A percentile compares a stretch with the other conserved stretches of the same genome.
These are phyloP conservation scores for Homolaphlyctis polyrhiza DNA, from an alignment of 371 early-diverging fungal genomes.

Conservation along the genomic window DNA sequence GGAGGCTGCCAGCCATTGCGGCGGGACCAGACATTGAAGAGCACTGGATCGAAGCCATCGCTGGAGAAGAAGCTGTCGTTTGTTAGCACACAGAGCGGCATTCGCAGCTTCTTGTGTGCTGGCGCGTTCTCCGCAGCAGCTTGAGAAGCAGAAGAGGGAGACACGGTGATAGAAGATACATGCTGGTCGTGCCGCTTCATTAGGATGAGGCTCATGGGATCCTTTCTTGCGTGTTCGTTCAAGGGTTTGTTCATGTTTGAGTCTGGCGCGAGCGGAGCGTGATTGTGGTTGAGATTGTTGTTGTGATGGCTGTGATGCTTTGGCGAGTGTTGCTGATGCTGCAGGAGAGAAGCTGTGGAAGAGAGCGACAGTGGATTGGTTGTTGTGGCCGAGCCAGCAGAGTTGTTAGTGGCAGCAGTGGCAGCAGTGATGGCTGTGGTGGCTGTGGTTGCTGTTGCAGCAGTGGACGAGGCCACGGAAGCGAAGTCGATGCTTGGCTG, in stretches of 20 bases:
- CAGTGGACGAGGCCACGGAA: not conserved
- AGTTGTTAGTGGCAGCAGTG: not conserved
- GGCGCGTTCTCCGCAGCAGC: too few species aligned
- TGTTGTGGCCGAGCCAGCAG: too few species aligned
- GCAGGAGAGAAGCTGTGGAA: not conserved
- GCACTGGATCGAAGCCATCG: not conserved
- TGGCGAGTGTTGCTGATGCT: not conserved
- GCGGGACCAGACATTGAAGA: conserved; percentile 56
- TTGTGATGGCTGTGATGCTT: not conserved
- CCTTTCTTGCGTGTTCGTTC: not conserved
- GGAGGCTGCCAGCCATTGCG: conserved; percentile 57
- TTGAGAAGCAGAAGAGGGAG: too few species aligned
- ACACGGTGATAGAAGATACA: not conserved
- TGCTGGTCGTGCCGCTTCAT: not conserved
- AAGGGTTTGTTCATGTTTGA: too few species aligned
- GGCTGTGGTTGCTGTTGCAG: not conserved
- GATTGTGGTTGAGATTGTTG: not conserved
- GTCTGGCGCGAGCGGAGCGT: too few species aligned
- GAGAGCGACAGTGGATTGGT: too few species aligned
- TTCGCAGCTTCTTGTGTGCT: not conserved
- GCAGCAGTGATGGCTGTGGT: not conserved
- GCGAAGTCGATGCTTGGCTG: too few species aligned
- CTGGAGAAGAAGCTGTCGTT: not conserved
- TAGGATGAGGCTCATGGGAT: not conserved
- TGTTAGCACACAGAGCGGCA: not conserved